Evolutionary conservation across 176 grass and related monocot species (phyloP), one percentile per base, ranked within the genome.

Genomic region (Melocanna baccifera): DNA sequence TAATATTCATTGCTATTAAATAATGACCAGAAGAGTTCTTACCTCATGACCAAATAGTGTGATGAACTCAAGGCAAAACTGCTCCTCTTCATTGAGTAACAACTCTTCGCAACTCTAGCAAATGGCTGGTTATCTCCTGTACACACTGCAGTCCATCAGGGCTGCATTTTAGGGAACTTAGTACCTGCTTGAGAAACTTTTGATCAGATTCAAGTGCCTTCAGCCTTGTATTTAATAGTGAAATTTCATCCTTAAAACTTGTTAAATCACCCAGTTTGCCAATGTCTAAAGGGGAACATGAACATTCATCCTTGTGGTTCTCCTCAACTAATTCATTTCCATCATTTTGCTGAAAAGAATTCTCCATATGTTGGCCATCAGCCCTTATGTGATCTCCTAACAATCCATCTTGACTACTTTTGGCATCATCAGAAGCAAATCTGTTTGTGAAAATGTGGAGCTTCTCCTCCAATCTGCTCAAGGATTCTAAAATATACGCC

Each of bases 161-260:
- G 14, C 83, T 61, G 86, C 64, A 77, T 70, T 64, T 87, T 26
- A 91, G 87, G 55, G 87, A 87, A 41, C 79, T 87, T 52, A 89
- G 30, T 26, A 88, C 45, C 52, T 86, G 59, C 61, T 94, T 77
- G 39, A 91, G 81, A 82, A 94, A 94, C 56, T 69, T 80, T 10
- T 83, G 87, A 85, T 94, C 89, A 70, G 69, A 84, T 78, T 91
- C 84, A 85, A 94, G 84, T 64, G 89, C 81, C 67, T 46, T 73
- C 46, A 91, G 47, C 76, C 89, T 89, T 39, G 58, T 53, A 78
- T 67, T 69, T 52, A 91, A 62, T 42, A 85, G 28, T 43, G 53
- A 87, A 62, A 94, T 51, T 85, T 84, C 80, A 85, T 62, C 57
- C 61, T 75, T 66, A 67, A 87, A 19, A 70, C 61, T 66, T 63